Base-by-base conservation (phyloP, 805 yeast genomes). In the Nakazawaea sp. region DNA sequence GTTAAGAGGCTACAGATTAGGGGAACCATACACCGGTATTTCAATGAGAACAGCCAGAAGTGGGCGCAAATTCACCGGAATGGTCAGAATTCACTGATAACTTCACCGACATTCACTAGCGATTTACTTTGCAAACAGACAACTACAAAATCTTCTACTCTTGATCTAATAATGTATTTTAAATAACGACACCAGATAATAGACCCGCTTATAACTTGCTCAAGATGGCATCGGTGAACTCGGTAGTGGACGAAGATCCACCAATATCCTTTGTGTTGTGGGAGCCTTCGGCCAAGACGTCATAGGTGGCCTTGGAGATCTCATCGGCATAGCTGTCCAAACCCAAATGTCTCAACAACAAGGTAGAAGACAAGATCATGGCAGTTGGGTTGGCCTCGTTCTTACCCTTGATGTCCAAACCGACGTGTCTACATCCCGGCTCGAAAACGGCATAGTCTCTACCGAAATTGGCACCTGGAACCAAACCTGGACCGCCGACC, bases 371-470 rank as follows among this genome's bases (percentile, higher is more conserved):
- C 56, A 92, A 72, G 55, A 90, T 83, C 90, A 90, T 83, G 51
- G 96, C 97, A 45, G 97, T 86, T 61, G 98, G 98, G 79, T 90
- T 90, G 48, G 97, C 97, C 47, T 86, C 74, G 72, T 87, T 84
- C 66, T 85, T 77, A 59, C 95, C 97, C 73, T 85, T 75, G 62
- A 92, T 85, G 66, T 90, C 97, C 53, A 90, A 74, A 66, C 97
- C 97, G 56, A 89, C 97, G 72, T 89, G 97, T 76, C 98, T 85
- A 70, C 97, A 89, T 68, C 97, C 98, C 55, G 98, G 97, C 74
- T 90, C 98, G 65, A 92, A 90, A 45, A 90, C 94, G 40, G 97
- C 97, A 63, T 82, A 81, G 55, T 90, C 97, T 66, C 95, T 82
- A 66, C 98, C 98, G 50, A 85, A 89, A 74, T 88, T 87, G 56